Conservation (phyloP, 441 rosid species). For the Eutrema salsugineum region DNA sequence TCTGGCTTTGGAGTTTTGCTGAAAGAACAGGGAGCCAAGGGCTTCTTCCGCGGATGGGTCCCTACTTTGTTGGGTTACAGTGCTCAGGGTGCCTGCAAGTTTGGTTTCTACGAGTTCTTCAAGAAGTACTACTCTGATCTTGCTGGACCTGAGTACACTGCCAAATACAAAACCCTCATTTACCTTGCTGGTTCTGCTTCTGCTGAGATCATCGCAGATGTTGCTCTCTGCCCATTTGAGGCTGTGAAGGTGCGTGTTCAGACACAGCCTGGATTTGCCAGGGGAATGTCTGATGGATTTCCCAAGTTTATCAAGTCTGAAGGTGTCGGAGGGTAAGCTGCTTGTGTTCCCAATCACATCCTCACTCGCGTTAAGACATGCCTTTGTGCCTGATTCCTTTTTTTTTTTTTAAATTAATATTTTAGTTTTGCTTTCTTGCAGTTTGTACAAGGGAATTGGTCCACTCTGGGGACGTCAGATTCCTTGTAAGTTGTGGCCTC, state of each 20-base stretch:
- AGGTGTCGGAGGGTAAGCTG: slow-evolving; percentile 85
- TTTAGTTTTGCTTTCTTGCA: too few species aligned
- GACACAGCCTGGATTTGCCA: slow-evolving; percentile 99
- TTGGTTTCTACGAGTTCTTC: slow-evolving; percentile 96
- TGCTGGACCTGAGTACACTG: slow-evolving; percentile 86
- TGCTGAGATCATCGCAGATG: slow-evolving; percentile 97
- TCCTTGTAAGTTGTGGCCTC: slow-evolving; percentile 69
- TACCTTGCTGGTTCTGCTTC: slow-evolving; percentile 99
- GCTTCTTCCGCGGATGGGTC: slow-evolving; percentile 99
- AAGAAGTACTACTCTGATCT: slow-evolving; percentile 91
- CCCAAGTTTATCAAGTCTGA: slow-evolving; percentile 96
- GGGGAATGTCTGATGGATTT: slow-evolving; percentile 89
- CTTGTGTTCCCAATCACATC: slow-evolving; percentile 35
- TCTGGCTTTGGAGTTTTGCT: slow-evolving; percentile 92
- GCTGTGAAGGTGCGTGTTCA: slow-evolving; percentile 99
- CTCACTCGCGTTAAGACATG: background rate
- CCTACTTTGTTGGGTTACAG: slow-evolving; percentile 98
- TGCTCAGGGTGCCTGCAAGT: slow-evolving; percentile 99
- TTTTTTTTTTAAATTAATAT: too few species aligned
- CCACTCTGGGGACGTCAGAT: slow-evolving; percentile 99
- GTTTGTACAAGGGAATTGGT: slow-evolving; percentile 94
- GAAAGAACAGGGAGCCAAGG: slow-evolving; percentile 91
- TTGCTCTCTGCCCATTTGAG: slow-evolving; percentile 98
- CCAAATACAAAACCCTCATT: slow-evolving; percentile 95
- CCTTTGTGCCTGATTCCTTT: background rate